These are phyloP conservation scores for Venturia oleaginea DNA, from an alignment of 2,329 filamentous ascomycete genomes.

Conservation along the genomic window DNA sequence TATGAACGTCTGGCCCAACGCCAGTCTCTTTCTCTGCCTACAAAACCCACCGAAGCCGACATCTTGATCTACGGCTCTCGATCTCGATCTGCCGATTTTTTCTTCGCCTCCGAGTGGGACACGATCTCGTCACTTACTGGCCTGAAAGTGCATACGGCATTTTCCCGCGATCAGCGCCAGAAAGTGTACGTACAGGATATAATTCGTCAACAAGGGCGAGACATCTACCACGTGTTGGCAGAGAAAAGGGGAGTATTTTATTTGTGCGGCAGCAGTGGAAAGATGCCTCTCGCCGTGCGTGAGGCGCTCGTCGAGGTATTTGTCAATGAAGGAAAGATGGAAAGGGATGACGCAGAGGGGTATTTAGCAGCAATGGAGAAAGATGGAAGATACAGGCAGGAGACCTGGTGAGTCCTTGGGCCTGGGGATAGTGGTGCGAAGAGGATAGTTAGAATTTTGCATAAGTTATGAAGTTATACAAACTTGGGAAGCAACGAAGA, in stretches of 20 bases:
- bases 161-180: conserved; percentile 54
- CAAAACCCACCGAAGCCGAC: conserved; percentile 23
- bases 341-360: conserved; percentile 43
- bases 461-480: no score
- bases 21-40: conserved; percentile 16
- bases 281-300: conserved; percentile 62
- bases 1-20: conserved; percentile 51
- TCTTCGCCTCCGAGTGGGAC: conserved; percentile 71
- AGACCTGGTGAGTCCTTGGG: conserved; percentile 50
- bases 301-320: conserved; percentile 57
- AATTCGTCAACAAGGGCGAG: conserved; percentile 41
- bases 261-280: conserved; percentile 54
- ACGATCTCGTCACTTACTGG: conserved; percentile 31
- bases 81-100: conserved; percentile 65
- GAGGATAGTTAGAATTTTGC: not conserved
- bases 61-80: conserved; percentile 80
- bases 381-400: conserved; percentile 54
- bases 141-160: conserved; percentile 53
- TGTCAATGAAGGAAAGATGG: conserved; percentile 30
- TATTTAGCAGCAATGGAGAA: conserved; percentile 52
- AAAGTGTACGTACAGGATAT: conserved; percentile 62
- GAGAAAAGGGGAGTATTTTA: conserved; percentile 45
- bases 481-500: no score
- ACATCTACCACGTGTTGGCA: conserved; percentile 45
- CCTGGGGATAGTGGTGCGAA: not conserved